phyloP scores from a whole-genome alignment of 2,329 filamentous ascomycete species.

The Talaromyces sp. region DNA sequence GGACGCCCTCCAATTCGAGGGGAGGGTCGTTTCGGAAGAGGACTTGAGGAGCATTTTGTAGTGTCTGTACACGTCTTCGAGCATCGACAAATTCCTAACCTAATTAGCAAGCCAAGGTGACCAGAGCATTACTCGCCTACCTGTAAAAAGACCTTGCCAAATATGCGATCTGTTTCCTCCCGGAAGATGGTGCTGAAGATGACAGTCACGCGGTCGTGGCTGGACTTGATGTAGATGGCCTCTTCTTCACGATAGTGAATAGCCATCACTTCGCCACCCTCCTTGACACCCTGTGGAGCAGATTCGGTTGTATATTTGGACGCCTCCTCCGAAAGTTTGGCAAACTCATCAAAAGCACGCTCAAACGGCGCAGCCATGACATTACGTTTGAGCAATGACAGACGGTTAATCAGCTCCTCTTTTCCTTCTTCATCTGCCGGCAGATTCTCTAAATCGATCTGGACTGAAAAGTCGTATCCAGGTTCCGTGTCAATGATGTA shows the following conservation, averaged over 20 bases:
- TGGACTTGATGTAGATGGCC: slow-evolving; percentile 97
- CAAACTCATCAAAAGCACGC: slow-evolving; percentile 90
- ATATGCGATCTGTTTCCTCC: slow-evolving; percentile 95
- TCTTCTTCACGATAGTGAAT: slow-evolving; percentile 99
- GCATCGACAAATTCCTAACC: slow-evolving; percentile 87
- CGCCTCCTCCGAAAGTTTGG: slow-evolving; percentile 77
- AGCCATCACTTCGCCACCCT: slow-evolving; percentile 88
- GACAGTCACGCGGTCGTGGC: slow-evolving; percentile 93
- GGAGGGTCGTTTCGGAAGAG: slow-evolving; percentile 93
- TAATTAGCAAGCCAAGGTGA: slow-evolving; percentile 4
- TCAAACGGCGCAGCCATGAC: slow-evolving; percentile 98
- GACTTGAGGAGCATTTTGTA: slow-evolving; percentile 97
- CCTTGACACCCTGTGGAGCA: slow-evolving; percentile 80
- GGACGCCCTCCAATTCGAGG: slow-evolving; percentile 79
- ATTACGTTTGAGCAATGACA: slow-evolving; percentile 92
- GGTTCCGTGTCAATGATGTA: slow-evolving; percentile 83
- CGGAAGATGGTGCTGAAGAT: slow-evolving; percentile 98
- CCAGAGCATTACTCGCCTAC: slow-evolving; percentile 16
- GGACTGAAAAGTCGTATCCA: slow-evolving; percentile 93
- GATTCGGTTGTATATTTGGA: slow-evolving; percentile 90
- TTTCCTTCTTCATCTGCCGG: slow-evolving; percentile 78
- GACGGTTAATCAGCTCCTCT: slow-evolving; percentile 78
- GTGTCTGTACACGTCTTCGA: slow-evolving; percentile 67
- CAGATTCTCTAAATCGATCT: slow-evolving; percentile 81
- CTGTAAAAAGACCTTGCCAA: slow-evolving; percentile 96